A percentile compares a stretch with the other conserved stretches of the same genome.
These are phyloP conservation scores for Corylus americana DNA, from an alignment of 306 rosid species.

Conservation along the genomic window DNA sequence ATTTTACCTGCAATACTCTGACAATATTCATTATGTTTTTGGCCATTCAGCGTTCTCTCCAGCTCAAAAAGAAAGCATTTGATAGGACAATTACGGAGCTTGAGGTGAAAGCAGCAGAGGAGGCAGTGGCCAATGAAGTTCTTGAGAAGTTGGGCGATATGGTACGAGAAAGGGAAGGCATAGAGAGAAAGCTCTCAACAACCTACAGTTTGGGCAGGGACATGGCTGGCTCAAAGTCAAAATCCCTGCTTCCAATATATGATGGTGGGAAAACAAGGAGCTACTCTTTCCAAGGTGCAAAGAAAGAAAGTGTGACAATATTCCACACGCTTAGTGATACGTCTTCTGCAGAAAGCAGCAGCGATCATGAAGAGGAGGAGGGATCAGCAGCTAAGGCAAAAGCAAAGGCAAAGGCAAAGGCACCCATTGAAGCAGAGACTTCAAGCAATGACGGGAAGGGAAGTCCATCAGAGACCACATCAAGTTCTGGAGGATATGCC, in stretches of 20 bases:
- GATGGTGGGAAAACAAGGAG: constrained; percentile 41
- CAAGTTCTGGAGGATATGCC: constrained; percentile 29
- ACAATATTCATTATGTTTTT: background rate
- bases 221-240: constrained; percentile 24
- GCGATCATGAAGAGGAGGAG: constrained; percentile 43
- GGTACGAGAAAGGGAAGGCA: constrained; percentile 51
- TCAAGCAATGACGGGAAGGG: constrained; percentile 36
- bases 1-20: background rate
- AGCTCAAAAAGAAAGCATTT: constrained; percentile 57
- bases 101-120: constrained; percentile 40
- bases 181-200: constrained; percentile 64
- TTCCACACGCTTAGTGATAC: constrained; percentile 54
- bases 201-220: constrained; percentile 72
- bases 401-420: constrained; percentile 36
- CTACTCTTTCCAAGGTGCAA: constrained; percentile 44
- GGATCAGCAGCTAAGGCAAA: constrained; percentile 16
- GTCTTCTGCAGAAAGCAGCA: constrained; percentile 41
- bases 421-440: constrained; percentile 21
- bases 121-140: constrained; percentile 41
- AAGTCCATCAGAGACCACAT: constrained; percentile 30
- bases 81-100: constrained; percentile 59
- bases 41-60: constrained; percentile 57
- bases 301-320: constrained; percentile 37
- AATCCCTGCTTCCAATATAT: constrained; percentile 56
- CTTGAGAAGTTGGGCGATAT: constrained; percentile 37